Evolutionary conservation across 2,329 filamentous ascomycete genomes (phyloP).

Genomic region (Bipolaris sorokiniana): DNA sequence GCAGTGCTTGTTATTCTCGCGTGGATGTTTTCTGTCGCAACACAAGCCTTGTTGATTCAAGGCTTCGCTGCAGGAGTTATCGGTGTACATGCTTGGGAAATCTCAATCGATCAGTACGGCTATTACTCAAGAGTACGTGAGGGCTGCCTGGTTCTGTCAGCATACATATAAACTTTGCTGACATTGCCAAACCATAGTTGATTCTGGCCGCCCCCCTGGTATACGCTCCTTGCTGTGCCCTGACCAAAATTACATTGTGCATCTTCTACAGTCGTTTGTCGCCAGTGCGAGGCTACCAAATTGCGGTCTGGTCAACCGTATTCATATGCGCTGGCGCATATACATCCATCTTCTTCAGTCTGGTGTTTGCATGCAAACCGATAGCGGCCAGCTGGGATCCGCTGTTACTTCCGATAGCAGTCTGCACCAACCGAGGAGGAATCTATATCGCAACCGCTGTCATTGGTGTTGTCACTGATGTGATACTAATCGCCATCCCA

Average conservation of each 20-base stretch:
- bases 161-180: background rate
- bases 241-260: constrained; percentile 24
- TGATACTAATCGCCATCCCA: constrained; percentile 25
- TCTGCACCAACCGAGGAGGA: constrained; percentile 26
- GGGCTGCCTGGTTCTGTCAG: background rate
- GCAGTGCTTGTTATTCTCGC: constrained; percentile 14
- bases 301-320: constrained; percentile 19
- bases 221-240: constrained; percentile 22
- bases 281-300: constrained; percentile 16
- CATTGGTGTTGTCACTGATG: constrained; percentile 28
- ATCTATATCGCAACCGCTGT: constrained; percentile 32
- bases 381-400: constrained; percentile 30
- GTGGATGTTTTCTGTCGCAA: constrained; percentile 18
- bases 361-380: constrained; percentile 32
- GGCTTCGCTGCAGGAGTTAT: constrained; percentile 19
- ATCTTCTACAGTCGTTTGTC: constrained; percentile 29
- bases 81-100: constrained; percentile 32
- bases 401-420: constrained; percentile 13
- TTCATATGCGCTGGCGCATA: constrained; percentile 27
- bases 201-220: constrained; percentile 26
- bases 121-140: constrained; percentile 20
- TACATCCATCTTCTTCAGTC: constrained; percentile 29
- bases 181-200: constrained; percentile 7
- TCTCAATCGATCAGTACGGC: constrained; percentile 22
- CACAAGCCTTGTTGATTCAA: constrained; percentile 15